phyloP scores from a whole-genome alignment of 306 rosid species.

The Lotus japonicus region DNA sequence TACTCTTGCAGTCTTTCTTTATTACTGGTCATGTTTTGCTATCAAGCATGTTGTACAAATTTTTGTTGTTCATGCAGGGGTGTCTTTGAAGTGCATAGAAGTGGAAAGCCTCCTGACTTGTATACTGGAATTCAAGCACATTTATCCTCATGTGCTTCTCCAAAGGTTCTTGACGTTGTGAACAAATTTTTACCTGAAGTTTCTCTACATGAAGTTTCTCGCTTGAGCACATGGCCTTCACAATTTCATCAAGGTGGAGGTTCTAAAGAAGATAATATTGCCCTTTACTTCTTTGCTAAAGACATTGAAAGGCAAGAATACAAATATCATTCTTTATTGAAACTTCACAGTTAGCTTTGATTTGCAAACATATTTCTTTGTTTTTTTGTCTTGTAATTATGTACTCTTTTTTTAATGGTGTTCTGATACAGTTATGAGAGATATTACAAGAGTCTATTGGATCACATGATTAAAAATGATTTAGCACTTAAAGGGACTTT shows the following conservation, averaged over 20 bases:
- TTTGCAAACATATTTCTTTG: neutral
- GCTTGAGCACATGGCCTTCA: conserved; percentile 76
- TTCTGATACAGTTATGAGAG: conserved; percentile 63
- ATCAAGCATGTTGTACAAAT: conserved; percentile 13
- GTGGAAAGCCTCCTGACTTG: conserved; percentile 44
- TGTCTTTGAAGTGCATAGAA: conserved; percentile 60
- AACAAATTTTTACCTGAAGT: conserved; percentile 49
- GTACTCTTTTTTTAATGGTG: neutral
- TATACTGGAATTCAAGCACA: conserved; percentile 84
- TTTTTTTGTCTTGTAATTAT: neutral
- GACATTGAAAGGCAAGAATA: conserved; percentile 63
- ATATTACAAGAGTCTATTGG: conserved; percentile 62
- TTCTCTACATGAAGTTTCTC: conserved; percentile 69
- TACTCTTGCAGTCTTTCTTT: neutral
- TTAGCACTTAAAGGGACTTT: conserved; percentile 70
- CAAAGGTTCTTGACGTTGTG: conserved; percentile 63
- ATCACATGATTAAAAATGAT: conserved; percentile 75
- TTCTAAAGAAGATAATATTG: conserved; percentile 79
- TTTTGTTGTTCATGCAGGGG: conserved; percentile 54
- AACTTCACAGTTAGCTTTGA: neutral
- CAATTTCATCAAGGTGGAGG: conserved; percentile 64
- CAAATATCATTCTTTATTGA: neutral
- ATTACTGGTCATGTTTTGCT: conserved; percentile 1
- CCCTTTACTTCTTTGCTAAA: conserved; percentile 86
- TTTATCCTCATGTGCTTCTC: conserved; percentile 70